phyloP scores from a whole-genome alignment of 2,329 filamentous ascomycete species.

The Cladosporium sp. region DNA sequence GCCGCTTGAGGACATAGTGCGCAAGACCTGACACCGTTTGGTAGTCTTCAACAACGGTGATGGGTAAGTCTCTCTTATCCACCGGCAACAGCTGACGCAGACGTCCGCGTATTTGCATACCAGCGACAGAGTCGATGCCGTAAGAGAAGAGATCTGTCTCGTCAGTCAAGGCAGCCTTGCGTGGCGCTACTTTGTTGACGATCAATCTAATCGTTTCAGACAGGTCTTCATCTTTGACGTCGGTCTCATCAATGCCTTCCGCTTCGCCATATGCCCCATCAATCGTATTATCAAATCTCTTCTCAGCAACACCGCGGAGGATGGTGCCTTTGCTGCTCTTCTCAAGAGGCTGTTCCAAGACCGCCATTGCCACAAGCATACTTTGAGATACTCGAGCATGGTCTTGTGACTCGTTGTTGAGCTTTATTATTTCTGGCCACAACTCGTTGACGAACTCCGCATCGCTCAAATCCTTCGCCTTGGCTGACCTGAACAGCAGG shows the following conservation, averaged over 20 bases:
- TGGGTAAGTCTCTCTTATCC: conserved; percentile 40
- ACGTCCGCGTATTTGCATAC: conserved; percentile 48
- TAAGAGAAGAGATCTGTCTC: conserved; percentile 53
- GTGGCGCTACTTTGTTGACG: conserved; percentile 17
- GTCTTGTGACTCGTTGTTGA: conserved; percentile 48
- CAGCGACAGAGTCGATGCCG: conserved; percentile 58
- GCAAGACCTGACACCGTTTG: conserved; percentile 47
- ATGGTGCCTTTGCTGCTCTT: conserved; percentile 63
- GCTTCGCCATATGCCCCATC: conserved; percentile 40
- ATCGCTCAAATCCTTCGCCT: conserved; percentile 27
- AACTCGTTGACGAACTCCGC: conserved; percentile 40
- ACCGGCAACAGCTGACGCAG: conserved; percentile 35
- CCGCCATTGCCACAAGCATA: conserved; percentile 49
- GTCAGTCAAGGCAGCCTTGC: conserved; percentile 22
- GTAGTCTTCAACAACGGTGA: conserved; percentile 58
- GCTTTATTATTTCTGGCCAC: conserved; percentile 41
- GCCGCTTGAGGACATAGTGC: conserved; percentile 35
- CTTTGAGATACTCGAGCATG: conserved; percentile 49
- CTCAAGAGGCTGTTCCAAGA: conserved; percentile 37
- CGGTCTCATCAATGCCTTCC: conserved; percentile 15
- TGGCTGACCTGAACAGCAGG: conserved; percentile 47
- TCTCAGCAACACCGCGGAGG: conserved; percentile 50
- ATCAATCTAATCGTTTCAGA: conserved; percentile 28
- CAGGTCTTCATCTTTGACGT: conserved; percentile 33
- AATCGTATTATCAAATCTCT: conserved; percentile 46